Evolutionary conservation across 1,139 yeast species (phyloP).

Genomic region (Schizosaccharomyces versatilis): DNA sequence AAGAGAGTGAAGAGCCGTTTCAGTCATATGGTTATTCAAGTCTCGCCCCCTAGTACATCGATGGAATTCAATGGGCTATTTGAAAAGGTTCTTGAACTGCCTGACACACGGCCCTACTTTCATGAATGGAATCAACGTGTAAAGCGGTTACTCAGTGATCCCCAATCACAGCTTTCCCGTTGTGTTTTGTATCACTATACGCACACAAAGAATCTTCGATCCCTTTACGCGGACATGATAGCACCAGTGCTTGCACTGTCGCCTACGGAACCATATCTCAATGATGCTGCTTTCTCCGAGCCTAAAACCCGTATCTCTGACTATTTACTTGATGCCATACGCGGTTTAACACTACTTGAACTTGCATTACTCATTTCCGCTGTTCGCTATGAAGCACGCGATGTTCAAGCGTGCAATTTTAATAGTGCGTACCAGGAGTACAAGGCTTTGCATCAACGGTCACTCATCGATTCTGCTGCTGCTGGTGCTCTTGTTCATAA

Average conservation of each 20-base stretch:
- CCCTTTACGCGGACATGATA: background rate
- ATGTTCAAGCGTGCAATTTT: slow-evolving; percentile 27
- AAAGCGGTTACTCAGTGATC: slow-evolving; percentile 13
- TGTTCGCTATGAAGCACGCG: slow-evolving; percentile 42
- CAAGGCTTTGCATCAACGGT: slow-evolving; percentile 13
- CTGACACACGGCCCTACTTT: slow-evolving; percentile 10
- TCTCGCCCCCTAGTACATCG: slow-evolving; percentile 29
- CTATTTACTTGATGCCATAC: slow-evolving; percentile 3
- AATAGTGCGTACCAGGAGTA: slow-evolving; percentile 65
- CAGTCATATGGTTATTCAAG: slow-evolving; percentile 49
- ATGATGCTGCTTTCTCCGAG: background rate
- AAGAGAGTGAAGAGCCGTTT: slow-evolving; percentile 80
- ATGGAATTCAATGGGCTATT: slow-evolving; percentile 20
- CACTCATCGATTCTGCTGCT: slow-evolving; percentile 10
- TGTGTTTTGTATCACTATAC: slow-evolving; percentile 13
- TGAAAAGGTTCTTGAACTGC: slow-evolving; percentile 17
- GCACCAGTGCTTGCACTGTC: background rate
- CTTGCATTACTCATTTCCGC: slow-evolving; percentile 37
- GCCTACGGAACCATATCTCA: background rate
- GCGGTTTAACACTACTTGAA: slow-evolving; percentile 12
- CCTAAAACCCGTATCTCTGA: background rate
- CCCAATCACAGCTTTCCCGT: background rate
- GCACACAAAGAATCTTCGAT: slow-evolving; percentile 3
- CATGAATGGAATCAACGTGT: slow-evolving; percentile 32
- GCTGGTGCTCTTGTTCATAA: slow-evolving; percentile 7